Conservation (phyloP, 2,329 filamentous ascomycete genomes). For the Trichoderma simmonsii region DNA sequence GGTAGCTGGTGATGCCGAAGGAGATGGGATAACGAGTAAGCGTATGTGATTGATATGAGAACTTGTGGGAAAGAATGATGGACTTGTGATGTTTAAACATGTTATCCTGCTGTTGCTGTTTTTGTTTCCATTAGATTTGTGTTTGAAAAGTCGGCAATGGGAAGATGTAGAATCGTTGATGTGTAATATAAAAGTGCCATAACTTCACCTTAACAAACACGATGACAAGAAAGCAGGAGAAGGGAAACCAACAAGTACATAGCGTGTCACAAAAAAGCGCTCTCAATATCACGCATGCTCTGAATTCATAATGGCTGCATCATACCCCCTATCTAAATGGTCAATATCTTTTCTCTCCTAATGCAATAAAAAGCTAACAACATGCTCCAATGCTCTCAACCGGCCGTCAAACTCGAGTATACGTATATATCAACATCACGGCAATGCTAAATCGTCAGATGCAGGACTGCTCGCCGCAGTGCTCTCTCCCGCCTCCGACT, state of each 20-base stretch:
- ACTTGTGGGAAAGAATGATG: background rate
- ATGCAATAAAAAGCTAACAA: background rate
- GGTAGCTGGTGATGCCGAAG: background rate
- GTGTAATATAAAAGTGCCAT: background rate
- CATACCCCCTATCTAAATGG: background rate
- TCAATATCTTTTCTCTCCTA: background rate
- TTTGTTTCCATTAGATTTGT: background rate
- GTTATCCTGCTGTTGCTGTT: background rate
- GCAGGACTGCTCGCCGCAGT: slow-evolving; percentile 11
- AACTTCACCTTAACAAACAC: background rate
- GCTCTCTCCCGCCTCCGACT: slow-evolving; percentile 18
- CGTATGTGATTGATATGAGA: background rate
- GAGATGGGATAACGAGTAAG: background rate
- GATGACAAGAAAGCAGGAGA: background rate
- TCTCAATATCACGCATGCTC: background rate
- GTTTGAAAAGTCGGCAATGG: background rate
- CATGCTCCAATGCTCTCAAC: background rate
- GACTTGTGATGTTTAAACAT: background rate
- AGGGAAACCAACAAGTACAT: background rate
- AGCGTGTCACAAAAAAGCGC: background rate
- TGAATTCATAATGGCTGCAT: background rate
- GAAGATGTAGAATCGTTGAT: background rate
- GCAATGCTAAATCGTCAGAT: slow-evolving; percentile 14
- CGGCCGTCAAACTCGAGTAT: background rate
- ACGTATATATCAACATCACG: background rate